These are phyloP conservation scores for Cryptococcus hybrid DNA, from an alignment of 1,284 basidiomycete genomes.

Conservation along the genomic window DNA sequence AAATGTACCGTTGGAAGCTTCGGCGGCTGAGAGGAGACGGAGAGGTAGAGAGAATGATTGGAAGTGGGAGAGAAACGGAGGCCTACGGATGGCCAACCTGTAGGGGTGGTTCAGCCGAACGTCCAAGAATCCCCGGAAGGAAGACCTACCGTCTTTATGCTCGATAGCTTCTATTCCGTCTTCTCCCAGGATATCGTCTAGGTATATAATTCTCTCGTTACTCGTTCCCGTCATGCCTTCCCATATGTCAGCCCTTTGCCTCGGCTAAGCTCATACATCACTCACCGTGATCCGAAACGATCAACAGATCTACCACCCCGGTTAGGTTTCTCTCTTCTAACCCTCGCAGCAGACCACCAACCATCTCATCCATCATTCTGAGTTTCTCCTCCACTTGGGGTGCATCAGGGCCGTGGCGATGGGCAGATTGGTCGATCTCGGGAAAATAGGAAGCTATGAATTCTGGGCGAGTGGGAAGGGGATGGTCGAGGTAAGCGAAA, in stretches of 20 bases:
- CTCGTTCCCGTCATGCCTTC: constrained; percentile 78
- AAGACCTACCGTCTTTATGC: constrained; percentile 64
- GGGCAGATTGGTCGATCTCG: constrained; percentile 59
- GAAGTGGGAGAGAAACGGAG: constrained; percentile 65
- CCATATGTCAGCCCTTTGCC: neutral
- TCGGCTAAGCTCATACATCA: neutral
- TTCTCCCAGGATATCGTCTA: constrained; percentile 81
- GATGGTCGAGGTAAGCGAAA: constrained; percentile 71
- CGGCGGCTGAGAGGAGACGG: constrained; percentile 56
- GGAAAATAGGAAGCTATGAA: constrained; percentile 65
- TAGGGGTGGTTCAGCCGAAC: neutral
- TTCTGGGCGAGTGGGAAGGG: constrained; percentile 66
- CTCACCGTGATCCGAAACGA: constrained; percentile 80
- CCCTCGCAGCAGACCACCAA: constrained; percentile 62
- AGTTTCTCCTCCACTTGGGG: constrained; percentile 68
- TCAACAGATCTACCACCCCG: constrained; percentile 80
- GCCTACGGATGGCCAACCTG: constrained; percentile 81
- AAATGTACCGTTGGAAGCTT: constrained; percentile 61
- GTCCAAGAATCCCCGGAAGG: neutral
- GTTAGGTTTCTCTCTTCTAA: constrained; percentile 71
- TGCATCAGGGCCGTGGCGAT: constrained; percentile 71
- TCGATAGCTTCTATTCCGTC: constrained; percentile 60
- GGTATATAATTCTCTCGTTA: constrained; percentile 68
- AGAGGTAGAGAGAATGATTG: constrained; percentile 60
- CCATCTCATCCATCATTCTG: constrained; percentile 67